Evolutionary conservation across 1,139 yeast genomes (phyloP).

Genomic region (Candida freyschussii): DNA sequence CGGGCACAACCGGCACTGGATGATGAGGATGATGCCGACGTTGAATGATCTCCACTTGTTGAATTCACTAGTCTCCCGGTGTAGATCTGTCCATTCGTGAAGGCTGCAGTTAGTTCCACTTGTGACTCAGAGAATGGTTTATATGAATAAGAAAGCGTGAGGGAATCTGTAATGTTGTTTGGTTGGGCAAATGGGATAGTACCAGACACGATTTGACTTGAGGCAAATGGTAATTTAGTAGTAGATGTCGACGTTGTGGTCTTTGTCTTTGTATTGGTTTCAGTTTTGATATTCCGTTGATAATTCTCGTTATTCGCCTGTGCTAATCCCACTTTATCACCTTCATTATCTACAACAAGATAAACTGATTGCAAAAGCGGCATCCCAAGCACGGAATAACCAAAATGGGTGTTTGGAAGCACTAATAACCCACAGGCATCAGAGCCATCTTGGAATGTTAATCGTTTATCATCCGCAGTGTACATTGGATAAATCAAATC

Average conservation of each 20-base stretch:
- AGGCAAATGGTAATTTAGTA: slow-evolving; percentile 13
- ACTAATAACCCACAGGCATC: slow-evolving; percentile 59
- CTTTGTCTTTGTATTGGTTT: neutral
- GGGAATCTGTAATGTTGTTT: slow-evolving; percentile 30
- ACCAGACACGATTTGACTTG: slow-evolving; percentile 36
- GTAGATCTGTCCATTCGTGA: slow-evolving; percentile 11
- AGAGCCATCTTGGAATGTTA: slow-evolving; percentile 50
- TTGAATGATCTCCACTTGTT: neutral
- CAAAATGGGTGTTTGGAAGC: slow-evolving; percentile 44
- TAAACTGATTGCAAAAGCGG: slow-evolving; percentile 54
- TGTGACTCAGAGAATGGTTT: slow-evolving; percentile 2
- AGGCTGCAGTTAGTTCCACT: slow-evolving; percentile 11
- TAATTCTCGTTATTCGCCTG: slow-evolving; percentile 30
- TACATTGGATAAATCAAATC: slow-evolving; percentile 35
- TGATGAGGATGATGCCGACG: slow-evolving; percentile 1
- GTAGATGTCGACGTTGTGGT: slow-evolving; percentile 10
- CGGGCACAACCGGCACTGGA: slow-evolving; percentile 1
- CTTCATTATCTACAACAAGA: slow-evolving; percentile 65
- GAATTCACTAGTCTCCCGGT: slow-evolving; percentile 13
- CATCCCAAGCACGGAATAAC: slow-evolving; percentile 58
- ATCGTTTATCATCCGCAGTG: slow-evolving; percentile 24
- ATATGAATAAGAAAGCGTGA: slow-evolving; percentile 26
- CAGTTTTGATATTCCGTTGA: neutral
- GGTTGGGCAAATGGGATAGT: slow-evolving; percentile 45
- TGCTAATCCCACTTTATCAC: slow-evolving; percentile 53